A percentile compares a stretch with the other conserved stretches of the same genome.
phyloP scores from a whole-genome alignment of 2,329 filamentous ascomycete species.

The Fusarium verrucosum region DNA sequence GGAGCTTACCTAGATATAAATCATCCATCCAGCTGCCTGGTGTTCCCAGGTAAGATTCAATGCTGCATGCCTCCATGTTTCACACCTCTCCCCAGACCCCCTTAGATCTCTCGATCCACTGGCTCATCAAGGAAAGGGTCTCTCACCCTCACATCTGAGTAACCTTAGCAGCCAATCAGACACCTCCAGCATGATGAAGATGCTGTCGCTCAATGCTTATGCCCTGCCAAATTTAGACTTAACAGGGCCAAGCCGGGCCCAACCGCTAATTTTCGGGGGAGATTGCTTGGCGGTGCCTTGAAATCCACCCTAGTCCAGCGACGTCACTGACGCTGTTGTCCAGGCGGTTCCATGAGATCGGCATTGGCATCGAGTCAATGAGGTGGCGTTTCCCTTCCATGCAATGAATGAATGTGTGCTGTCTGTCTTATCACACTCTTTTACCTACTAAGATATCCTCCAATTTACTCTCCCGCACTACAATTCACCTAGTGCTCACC shows the following conservation, averaged over 20 bases:
- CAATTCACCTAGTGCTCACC: not conserved
- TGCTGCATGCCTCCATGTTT: no score
- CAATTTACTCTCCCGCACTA: no score
- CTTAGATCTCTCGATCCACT: not conserved
- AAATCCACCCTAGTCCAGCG: slow-evolving; percentile 5
- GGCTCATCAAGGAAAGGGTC: slow-evolving; percentile 5
- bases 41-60: not conserved
- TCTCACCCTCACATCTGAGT: not conserved
- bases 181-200: slow-evolving; percentile 10
- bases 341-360: not conserved
- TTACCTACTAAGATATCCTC: not conserved
- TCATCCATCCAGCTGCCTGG: not conserved
- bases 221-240: slow-evolving; percentile 28
- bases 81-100: no score
- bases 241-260: slow-evolving; percentile 31
- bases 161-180: slow-evolving; percentile 11
- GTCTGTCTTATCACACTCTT: not conserved
- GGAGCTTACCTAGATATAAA: not conserved
- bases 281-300: slow-evolving; percentile 32
- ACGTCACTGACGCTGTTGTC: slow-evolving; percentile 24
- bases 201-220: slow-evolving; percentile 13
- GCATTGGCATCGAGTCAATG: no score
- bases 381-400: not conserved
- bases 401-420: not conserved
- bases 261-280: slow-evolving; percentile 27